Evolutionary conservation across 176 grass and related monocot genomes (phyloP), one percentile per base, ranked within the genome.

Genomic region (Neostapfia colusana): DNA sequence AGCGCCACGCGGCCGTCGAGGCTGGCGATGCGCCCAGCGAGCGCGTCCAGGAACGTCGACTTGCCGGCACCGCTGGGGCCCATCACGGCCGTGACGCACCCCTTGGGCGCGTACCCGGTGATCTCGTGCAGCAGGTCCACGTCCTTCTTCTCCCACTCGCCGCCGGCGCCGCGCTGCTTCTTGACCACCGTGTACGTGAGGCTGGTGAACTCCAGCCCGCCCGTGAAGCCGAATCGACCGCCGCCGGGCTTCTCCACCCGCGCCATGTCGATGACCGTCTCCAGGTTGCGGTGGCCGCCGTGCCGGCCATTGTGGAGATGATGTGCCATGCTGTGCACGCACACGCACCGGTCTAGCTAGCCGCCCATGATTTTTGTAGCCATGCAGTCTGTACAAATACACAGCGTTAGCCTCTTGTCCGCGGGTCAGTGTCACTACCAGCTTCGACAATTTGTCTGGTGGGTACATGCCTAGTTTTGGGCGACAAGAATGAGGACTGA

Each of bases 51-150:
- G 83, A 96, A 80, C 46, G 93, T 96, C 10, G 93, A 96, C 81
- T 96, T 96, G 59, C 89, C 93, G 13, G 87, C 84, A 24, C 93
- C 93, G 72, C 89, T 96, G 12, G 93, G 89, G 0, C 93, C 93
- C 69, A 90, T 86, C 12, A 92, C 77, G 68, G 89, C 89, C 1
- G 89, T 86, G 41, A 95, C 79, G 83, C 84, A 90, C 0, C 92
- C 83, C 49, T 91, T 88, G 54, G 86, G 87, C 13, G 86, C 92
- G 67, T 89, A 86, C 36, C 92, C 86, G 0, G 89, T 91, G 68
- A 95, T 83, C 36, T 76, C 80, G 51, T 87, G 84, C 36, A 95
- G 86, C 56, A 95, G 80, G 80, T 90, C 76, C 88, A 90, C 84
- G 76, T 87, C 88, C 84, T 90, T 79, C 75, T 83, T 72, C 72